Percentiles rank a stretch among this genome's conserved stretches.
phyloP scores from a whole-genome alignment of 345 rosid genomes.

The Eucalyptus pauciflora region DNA sequence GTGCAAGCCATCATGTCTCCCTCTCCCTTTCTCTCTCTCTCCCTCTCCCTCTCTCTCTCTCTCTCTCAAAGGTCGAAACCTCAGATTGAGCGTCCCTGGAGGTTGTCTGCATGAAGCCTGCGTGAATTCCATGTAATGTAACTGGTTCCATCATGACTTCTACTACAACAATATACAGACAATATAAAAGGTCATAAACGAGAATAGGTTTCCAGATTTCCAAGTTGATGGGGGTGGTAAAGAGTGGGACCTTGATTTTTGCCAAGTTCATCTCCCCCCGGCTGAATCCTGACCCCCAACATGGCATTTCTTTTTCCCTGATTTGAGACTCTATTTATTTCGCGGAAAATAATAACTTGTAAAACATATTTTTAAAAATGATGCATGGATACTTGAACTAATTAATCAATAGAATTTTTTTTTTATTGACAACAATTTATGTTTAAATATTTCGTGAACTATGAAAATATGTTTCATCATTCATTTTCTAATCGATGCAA shows the following conservation, averaged over 20 bases:
- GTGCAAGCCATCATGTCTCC: background rate
- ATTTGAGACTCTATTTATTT: background rate
- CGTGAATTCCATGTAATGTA: no score
- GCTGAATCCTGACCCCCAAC: background rate
- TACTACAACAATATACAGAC: background rate
- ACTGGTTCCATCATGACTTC: background rate
- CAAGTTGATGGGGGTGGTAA: background rate
- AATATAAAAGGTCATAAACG: background rate
- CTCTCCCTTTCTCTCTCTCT: no score
- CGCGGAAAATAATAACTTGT: accelerated
- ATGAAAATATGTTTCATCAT: background rate
- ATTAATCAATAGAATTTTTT: accelerated
- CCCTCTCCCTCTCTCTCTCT: no score
- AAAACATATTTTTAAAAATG: background rate
- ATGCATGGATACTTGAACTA: background rate
- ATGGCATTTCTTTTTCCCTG: background rate
- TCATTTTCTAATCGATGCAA: background rate
- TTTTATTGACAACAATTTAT: background rate
- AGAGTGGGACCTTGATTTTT: background rate
- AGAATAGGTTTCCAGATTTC: background rate
- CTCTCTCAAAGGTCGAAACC: background rate
- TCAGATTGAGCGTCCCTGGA: background rate
- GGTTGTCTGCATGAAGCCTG: background rate
- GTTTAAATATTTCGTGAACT: background rate
- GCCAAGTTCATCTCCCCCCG: background rate